phyloP scores from a whole-genome alignment of 2,329 filamentous ascomycete genomes.

The Neopestalotiopsis rosae region DNA sequence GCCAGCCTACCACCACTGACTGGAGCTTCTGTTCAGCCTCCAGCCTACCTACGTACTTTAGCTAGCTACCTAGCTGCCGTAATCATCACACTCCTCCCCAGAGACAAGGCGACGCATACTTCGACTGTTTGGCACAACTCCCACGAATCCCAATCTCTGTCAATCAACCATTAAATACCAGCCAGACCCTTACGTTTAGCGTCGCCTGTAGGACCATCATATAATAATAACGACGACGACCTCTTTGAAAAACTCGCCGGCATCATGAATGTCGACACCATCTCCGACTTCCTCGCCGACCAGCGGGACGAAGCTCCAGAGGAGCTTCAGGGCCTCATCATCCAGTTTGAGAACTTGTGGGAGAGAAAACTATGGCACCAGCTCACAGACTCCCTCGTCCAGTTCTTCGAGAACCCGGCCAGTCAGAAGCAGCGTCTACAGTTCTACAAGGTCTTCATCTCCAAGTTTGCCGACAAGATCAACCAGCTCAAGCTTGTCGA shows the following conservation, averaged over 20 bases:
- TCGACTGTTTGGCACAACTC: conserved; percentile 6
- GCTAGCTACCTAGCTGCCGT: conserved; percentile 16
- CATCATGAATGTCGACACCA: conserved; percentile 82
- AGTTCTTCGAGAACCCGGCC: conserved; percentile 83
- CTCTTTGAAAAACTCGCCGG: background rate
- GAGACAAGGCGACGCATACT: conserved; percentile 14
- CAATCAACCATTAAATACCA: background rate
- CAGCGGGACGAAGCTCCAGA: conserved; percentile 88
- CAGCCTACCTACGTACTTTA: conserved; percentile 16
- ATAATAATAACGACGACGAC: background rate
- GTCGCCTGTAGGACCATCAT: background rate
- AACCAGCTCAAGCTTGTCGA: conserved; percentile 98
- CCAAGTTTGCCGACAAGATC: conserved; percentile 97
- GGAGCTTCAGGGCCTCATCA: conserved; percentile 84
- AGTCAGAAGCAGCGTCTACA: conserved; percentile 85
- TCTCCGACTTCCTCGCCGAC: conserved; percentile 89
- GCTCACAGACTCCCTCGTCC: conserved; percentile 85
- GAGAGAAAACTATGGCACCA: conserved; percentile 99
- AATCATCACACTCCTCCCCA: background rate
- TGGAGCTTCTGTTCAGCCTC: conserved; percentile 17
- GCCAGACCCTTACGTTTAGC: background rate
- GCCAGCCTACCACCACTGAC: conserved; percentile 15
- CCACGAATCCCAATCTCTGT: background rate
- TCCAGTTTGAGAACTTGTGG: conserved; percentile 96
- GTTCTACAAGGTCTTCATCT: conserved; percentile 93